Evolutionary conservation across 345 rosid genomes (phyloP).

Genomic region (Brassica napus): DNA sequence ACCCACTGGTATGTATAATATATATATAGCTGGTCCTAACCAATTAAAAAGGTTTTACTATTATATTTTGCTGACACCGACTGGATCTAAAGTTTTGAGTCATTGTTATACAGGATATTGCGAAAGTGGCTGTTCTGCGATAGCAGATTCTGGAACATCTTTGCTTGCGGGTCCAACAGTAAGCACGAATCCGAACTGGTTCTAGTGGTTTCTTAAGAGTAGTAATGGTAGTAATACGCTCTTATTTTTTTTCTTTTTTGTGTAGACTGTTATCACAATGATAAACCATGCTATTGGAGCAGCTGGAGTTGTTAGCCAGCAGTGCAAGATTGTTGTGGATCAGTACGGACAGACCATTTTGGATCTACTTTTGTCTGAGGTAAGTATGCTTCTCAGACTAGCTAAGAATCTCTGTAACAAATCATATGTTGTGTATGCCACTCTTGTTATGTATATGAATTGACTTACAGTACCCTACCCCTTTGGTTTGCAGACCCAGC

Average conservation of each 20-base stretch:
- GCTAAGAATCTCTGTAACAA: neutral
- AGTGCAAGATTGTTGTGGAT: slow-evolving; percentile 77
- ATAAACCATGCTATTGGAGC: slow-evolving; percentile 94
- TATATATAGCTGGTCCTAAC: neutral
- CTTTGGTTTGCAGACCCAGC: slow-evolving; percentile 37
- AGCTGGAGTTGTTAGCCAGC: slow-evolving; percentile 73
- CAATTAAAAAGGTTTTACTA: neutral
- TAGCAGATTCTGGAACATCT: slow-evolving; percentile 99
- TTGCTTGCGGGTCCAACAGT: slow-evolving; percentile 92
- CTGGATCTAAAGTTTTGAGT: slow-evolving; percentile 25
- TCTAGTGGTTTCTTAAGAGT: slow-evolving; percentile 8
- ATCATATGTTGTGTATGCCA: neutral
- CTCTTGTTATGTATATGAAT: neutral
- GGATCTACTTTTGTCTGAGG: slow-evolving; percentile 65
- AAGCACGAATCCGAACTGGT: slow-evolving; percentile 27
- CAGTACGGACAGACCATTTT: slow-evolving; percentile 80
- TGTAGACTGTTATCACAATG: slow-evolving; percentile 72
- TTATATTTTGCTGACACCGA: slow-evolving; percentile 1
- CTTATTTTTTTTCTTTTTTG: slow-evolving; percentile 4
- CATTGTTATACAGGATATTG: slow-evolving; percentile 62
- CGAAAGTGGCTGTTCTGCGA: slow-evolving; percentile 76
- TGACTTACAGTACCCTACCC: neutral
- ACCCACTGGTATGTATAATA: slow-evolving; percentile 63
- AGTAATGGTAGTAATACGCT: slow-evolving; percentile 6
- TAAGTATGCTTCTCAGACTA: slow-evolving; percentile 27